Base-by-base conservation (phyloP, 1,284 basidiomycete genomes). In the Omphalotus olearius region DNA sequence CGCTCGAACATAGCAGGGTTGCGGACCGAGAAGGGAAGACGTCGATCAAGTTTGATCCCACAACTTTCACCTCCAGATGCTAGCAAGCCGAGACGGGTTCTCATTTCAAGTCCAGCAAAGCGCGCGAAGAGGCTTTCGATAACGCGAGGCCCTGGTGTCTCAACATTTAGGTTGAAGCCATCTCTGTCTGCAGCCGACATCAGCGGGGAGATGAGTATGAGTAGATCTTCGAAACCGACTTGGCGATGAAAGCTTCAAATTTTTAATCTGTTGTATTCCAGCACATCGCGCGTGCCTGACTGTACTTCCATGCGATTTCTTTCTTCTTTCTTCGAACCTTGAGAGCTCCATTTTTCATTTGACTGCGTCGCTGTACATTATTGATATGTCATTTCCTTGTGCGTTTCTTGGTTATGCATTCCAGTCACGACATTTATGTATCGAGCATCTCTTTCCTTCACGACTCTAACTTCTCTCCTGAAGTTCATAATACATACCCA, bases 11-110 rank as follows among this genome's bases (percentile, higher is more conserved):
- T 89, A 51, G 88, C 88, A 3, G 79, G 83, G 11, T 60, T 83
- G 62, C 80, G 88, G 23, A 75, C 69, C 55, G 88, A 91, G 65
- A 87, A 87, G 64, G 69, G 69, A 14, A 71, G 88, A 57, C 72
- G 88, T 55, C 75, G 88, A 49, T 90, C 88, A 37, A 92, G 89
- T 62, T 67, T 88, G 72, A 87, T 91, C 55, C 83, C 84, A 10
- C 78, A 83, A 58, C 73, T 82, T 38, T 78, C 81, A 11, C 72
- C 78, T 13, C 63, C 67, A 7, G 69, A 70, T 0, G 56, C 59
- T 0, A 58, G 50, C 14, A 69, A 64, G 36, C 62, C 72, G 38
- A 65, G 76, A 47, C 70, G 79, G 5, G 63, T 74, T 9, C 60
- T 80, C 38, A 45, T 78, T 40, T 67, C 66, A 14, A 80, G 79